Evolutionary conservation across 1,139 yeast genomes (phyloP).

Genomic region (Candida gigantensis): DNA sequence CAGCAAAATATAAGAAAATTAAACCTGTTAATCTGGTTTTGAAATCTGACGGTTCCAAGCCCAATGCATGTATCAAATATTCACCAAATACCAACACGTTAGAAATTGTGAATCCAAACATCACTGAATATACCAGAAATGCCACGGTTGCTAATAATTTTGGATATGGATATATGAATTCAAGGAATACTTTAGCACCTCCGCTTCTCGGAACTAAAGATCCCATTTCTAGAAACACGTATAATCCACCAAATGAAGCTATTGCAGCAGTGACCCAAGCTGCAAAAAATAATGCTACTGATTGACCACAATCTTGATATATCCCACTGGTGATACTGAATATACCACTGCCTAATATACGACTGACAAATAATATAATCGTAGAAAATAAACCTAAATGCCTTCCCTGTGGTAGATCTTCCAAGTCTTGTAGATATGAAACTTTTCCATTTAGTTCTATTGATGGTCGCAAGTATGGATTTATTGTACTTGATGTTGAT

Average conservation of each 20-base stretch:
- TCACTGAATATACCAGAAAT: slow-evolving; percentile 55
- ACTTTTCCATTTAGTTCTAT: slow-evolving; percentile 11
- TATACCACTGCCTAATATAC: slow-evolving; percentile 78
- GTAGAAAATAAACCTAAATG: slow-evolving; percentile 72
- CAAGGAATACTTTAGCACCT: slow-evolving; percentile 71
- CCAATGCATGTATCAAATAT: slow-evolving; percentile 55
- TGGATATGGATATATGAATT: slow-evolving; percentile 63
- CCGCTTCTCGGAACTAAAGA: slow-evolving; percentile 72
- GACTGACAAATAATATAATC: slow-evolving; percentile 58
- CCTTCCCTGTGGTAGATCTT: slow-evolving; percentile 73
- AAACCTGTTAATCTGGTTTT: slow-evolving; percentile 48
- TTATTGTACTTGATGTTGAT: slow-evolving; percentile 3
- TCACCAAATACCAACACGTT: slow-evolving; percentile 74
- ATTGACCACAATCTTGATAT: slow-evolving; percentile 67
- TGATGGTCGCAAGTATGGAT: slow-evolving; percentile 6
- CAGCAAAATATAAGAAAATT: slow-evolving; percentile 41
- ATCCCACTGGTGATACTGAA: slow-evolving; percentile 72
- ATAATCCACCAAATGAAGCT: slow-evolving; percentile 66
- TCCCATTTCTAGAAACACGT: slow-evolving; percentile 67
- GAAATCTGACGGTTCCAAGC: slow-evolving; percentile 39
- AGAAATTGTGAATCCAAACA: slow-evolving; percentile 66
- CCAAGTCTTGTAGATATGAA: slow-evolving; percentile 29
- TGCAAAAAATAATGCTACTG: slow-evolving; percentile 55
- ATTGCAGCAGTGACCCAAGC: slow-evolving; percentile 65
- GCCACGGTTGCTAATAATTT: slow-evolving; percentile 59